phyloP scores from a whole-genome alignment of 2,329 filamentous ascomycete species.

The Aspergillus uvarum region DNA sequence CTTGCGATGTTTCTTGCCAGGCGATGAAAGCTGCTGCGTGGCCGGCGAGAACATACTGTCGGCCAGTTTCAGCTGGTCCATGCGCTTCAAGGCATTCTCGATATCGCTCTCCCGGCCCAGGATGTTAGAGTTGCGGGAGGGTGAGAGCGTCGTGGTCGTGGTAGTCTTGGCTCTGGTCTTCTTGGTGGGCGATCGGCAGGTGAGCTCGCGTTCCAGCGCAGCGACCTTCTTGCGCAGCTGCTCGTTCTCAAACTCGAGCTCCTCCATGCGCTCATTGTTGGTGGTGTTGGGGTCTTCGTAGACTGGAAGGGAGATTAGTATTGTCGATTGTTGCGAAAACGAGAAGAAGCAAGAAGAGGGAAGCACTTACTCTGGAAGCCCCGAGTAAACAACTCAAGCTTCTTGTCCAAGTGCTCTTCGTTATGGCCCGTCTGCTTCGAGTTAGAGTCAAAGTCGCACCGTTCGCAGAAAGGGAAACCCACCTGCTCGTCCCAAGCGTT shows the following conservation, averaged over 20 bases:
- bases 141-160: slow-evolving; percentile 21
- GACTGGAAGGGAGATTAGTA: slow-evolving; percentile 33
- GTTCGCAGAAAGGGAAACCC: slow-evolving; percentile 1
- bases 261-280: slow-evolving; percentile 60
- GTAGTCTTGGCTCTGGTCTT: slow-evolving; percentile 35
- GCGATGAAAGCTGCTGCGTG: slow-evolving; percentile 26
- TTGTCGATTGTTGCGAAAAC: background rate
- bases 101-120: slow-evolving; percentile 41
- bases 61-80: slow-evolving; percentile 41
- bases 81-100: slow-evolving; percentile 39
- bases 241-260: slow-evolving; percentile 70
- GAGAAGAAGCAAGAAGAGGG: background rate
- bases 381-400: slow-evolving; percentile 71
- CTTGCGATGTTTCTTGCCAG: slow-evolving; percentile 44
- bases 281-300: slow-evolving; percentile 50
- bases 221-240: slow-evolving; percentile 64
- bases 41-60: slow-evolving; percentile 33
- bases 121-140: slow-evolving; percentile 30
- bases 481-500: slow-evolving; percentile 73
- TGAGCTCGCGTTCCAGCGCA: slow-evolving; percentile 65
- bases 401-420: slow-evolving; percentile 84
- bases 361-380: slow-evolving; percentile 48
- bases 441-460: background rate
- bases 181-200: slow-evolving; percentile 63
- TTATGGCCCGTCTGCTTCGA: slow-evolving; percentile 59